Evolutionary conservation across 371 early-diverging fungal species (phyloP), one percentile per base, ranked within the genome.

Genomic region (Zopfochytrium polystomum): DNA sequence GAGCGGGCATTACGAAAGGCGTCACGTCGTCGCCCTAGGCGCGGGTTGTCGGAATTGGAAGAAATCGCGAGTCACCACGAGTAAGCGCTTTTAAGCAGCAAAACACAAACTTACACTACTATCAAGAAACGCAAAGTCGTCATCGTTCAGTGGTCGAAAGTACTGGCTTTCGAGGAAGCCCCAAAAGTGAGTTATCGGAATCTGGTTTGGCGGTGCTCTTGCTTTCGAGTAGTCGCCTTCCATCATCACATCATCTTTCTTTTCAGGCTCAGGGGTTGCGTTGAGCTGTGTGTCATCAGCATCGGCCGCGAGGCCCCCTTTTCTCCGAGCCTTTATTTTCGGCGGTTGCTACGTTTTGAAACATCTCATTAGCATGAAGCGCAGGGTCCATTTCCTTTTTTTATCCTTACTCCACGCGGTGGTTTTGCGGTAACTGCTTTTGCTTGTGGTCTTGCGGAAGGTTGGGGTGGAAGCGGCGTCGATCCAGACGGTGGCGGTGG

Each of bases 171-270:
- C 95, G 54, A 87, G 71, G 9, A 87, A 86, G 4, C 78, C 60
- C 88, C 90, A 91, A 65, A 90, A 95, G 2, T 85, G 85, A 18
- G 80, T 73, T 30, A 91, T 84, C 3, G 90, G 88, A 13, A 92
- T 83, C 70, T 92, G 93, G 62, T 89, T 88, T 42, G 85, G 71
- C 25, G 85, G 77, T 29, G 83, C 77, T 63, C 87, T 87, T 43
- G 82, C 84, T 23, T 81, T 81, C 26, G 85, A 82, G 67, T 80
- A 88, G 62, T 88, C 88, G 31, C 78, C 78, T 3, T 72, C 70
- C 26, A 20, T 38, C 20, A 32, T 48, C 13, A 59, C 54, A 18
- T 52, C 22, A 44, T 57, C 65, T 7, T 52, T 38, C 23, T 42
- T 34, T n/a, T n/a, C n/a, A n/a, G n/a, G n/a, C n/a, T n/a, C n/a